Evolutionary conservation across 1,139 yeast genomes (phyloP), one percentile per base, ranked within the genome.

Genomic region (Scheffersomyces segobiensis): DNA sequence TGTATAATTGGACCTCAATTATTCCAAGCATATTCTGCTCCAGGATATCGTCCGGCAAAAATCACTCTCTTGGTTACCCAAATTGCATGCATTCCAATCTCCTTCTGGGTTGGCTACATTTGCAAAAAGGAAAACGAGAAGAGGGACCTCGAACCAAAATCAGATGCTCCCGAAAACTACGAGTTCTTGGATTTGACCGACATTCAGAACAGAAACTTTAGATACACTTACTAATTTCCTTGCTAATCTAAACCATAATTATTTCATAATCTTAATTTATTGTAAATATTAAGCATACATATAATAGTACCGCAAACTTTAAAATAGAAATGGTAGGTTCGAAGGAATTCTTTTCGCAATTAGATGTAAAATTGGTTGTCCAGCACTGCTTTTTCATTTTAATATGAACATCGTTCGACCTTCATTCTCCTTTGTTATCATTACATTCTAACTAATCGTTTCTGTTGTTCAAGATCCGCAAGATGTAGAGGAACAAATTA

Each of bases 401-500:
- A 7, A 5, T 10, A 2, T 32, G 17, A 32, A 32, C 42, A 10
- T 1, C 17, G 12, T 32, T 4, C 3, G 42, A 7, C 14, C 3
- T 10, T 32, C 42, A 32, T 32, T 32, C 17, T 6, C 32, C 32
- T 24, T 24, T 10, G 32, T 6, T 24, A 24, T 24, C 32, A 10
- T 32, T 32, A 32, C 42, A 12, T 12, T 32, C 42, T 32, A 32
- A 32, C 42, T 60, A 68, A 62, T 84, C 83, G 55, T 78, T 73
- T 63, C 80, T 77, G 67, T 77, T 79, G 58, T 86, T 82, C 65
- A 92, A 77, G 53, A 92, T 81, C 60, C 97, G 80, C 71, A 92
- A 81, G 62, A 92, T 87, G 72, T 86, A 87, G 65, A 92, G 73
- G 77, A 92, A 92, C 75, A 92, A 81, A 74, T 92, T 92, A 73